phyloP scores from a whole-genome alignment of 805 yeast species.

The Saturnispora serradocipensis region DNA sequence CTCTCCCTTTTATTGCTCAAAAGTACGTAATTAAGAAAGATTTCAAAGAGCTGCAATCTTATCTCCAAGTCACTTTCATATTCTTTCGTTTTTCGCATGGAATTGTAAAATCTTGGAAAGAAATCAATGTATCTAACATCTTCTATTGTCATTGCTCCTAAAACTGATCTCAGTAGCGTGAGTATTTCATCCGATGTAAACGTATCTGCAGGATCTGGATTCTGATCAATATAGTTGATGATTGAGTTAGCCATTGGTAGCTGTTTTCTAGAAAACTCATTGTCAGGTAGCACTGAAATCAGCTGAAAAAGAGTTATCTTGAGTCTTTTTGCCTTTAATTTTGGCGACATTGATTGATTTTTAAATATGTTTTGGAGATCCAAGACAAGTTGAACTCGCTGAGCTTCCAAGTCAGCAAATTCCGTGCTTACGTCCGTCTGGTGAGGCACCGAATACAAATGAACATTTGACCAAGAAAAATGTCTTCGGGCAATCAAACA shows the following conservation, averaged over 20 bases:
- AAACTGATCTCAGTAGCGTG: constrained; percentile 16
- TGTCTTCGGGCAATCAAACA: background rate
- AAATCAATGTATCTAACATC: constrained; percentile 24
- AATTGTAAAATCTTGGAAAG: constrained; percentile 27
- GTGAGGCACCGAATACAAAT: background rate
- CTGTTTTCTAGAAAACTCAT: constrained; percentile 19
- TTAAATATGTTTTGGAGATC: constrained; percentile 21
- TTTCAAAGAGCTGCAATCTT: constrained; percentile 26
- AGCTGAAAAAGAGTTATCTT: constrained; percentile 17
- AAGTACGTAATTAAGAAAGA: constrained; percentile 26
- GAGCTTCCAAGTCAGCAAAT: constrained; percentile 13
- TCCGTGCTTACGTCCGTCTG: constrained; percentile 2
- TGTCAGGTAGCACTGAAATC: constrained; percentile 14
- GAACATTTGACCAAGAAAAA: background rate
- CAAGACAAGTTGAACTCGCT: constrained; percentile 9
- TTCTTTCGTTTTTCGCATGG: constrained; percentile 20
- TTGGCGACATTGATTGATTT: constrained; percentile 20
- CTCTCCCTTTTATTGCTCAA: constrained; percentile 23
- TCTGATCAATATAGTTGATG: constrained; percentile 24
- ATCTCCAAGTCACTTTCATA: constrained; percentile 15
- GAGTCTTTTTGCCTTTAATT: constrained; percentile 20
- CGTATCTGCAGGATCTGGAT: constrained; percentile 18
- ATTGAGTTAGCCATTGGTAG: constrained; percentile 24
- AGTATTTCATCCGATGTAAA: constrained; percentile 19
- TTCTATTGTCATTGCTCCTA: constrained; percentile 23